Base-by-base conservation (phyloP, 2,329 filamentous ascomycete genomes). In the Dryadomyces sulphureus region DNA sequence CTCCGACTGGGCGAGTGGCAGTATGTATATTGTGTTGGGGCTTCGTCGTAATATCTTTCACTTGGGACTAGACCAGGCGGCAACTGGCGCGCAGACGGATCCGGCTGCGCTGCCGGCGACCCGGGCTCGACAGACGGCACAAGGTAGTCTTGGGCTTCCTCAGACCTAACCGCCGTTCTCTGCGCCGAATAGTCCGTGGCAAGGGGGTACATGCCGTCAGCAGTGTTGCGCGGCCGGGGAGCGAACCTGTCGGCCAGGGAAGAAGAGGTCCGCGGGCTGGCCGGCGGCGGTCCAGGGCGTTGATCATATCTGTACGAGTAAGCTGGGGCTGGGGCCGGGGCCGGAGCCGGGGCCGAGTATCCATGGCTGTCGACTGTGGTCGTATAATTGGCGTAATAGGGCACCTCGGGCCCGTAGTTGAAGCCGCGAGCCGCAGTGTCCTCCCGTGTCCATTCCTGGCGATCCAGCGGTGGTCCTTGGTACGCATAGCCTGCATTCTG, bases 111-210 rank as follows among this genome's bases (percentile, higher is more conserved):
- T 21, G 58, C 53, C 5, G 66, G 65, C 30, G 66, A 68, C 7
- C 44, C 53, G 19, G 64, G 62, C 50, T 72, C 70, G 52, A 71
- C 65, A 7, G 68, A 73, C 8, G 55, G 66, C 14, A 72, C 60
- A 49, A 69, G 55, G 53, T 66, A 60, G 35, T 73, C 69, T 52
- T 65, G 62, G 24, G 58, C 57, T 41, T 59, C 45, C 7, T 49
- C 39, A 5, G 49, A 45, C 32, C 46, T 46, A 22, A 52, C 46
- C 35, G 40, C 20, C 38, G 22, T 19, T 22, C 45, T 46, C 19
- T 44, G 45, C 7, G n/a, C 16, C 16, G 32, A 34, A 9, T 35
- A 36, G 17, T 32, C 27, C 27, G 16, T 32, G 27, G 27, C 27
- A 32, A 32, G 27, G 27, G 4, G 27, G 7, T 14, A 12, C n/a